phyloP scores from a whole-genome alignment of 2,329 filamentous ascomycete species.

The Tolypocladium paradoxum region DNA sequence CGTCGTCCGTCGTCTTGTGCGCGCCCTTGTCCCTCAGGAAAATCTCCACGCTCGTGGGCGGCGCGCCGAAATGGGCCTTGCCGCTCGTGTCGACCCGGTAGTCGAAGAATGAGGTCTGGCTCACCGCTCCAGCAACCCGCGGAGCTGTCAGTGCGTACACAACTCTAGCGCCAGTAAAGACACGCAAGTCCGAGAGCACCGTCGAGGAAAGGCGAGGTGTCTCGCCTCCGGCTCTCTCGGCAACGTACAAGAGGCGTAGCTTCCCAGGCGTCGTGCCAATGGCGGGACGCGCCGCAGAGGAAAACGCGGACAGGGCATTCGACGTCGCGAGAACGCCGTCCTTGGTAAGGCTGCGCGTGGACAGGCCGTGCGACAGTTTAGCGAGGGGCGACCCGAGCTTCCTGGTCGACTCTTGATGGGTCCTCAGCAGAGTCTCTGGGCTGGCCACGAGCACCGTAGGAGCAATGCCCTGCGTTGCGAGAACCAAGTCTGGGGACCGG shows the following conservation, averaged over 20 bases:
- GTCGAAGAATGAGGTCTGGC: conserved; percentile 80
- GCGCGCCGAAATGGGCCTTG: conserved; percentile 65
- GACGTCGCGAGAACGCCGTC: conserved; percentile 61
- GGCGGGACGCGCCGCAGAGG: conserved; percentile 45
- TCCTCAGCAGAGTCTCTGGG: conserved; percentile 58
- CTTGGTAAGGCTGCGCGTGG: conserved; percentile 56
- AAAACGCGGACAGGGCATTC: conserved; percentile 35
- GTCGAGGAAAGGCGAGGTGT: conserved; percentile 55
- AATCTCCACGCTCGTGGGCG: conserved; percentile 70
- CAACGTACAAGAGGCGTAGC: conserved; percentile 70
- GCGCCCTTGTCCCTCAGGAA: conserved; percentile 53
- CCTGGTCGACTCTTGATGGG: conserved; percentile 51
- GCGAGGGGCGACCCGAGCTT: conserved; percentile 53
- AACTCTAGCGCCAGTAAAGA: conserved; percentile 69
- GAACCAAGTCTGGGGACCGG: conserved; percentile 55
- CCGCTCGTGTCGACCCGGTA: conserved; percentile 50
- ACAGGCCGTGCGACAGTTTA: conserved; percentile 58
- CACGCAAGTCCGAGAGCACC: conserved; percentile 68
- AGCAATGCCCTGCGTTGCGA: conserved; percentile 63
- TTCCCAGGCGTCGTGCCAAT: conserved; percentile 57
- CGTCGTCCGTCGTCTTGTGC: conserved; percentile 53
- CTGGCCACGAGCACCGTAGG: conserved; percentile 78
- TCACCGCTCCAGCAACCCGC: conserved; percentile 78
- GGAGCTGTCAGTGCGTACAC: conserved; percentile 77
- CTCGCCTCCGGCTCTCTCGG: conserved; percentile 56